These are phyloP conservation scores for Colletotrichum viniferum DNA, from an alignment of 2,329 filamentous ascomycete species.

Conservation along the genomic window DNA sequence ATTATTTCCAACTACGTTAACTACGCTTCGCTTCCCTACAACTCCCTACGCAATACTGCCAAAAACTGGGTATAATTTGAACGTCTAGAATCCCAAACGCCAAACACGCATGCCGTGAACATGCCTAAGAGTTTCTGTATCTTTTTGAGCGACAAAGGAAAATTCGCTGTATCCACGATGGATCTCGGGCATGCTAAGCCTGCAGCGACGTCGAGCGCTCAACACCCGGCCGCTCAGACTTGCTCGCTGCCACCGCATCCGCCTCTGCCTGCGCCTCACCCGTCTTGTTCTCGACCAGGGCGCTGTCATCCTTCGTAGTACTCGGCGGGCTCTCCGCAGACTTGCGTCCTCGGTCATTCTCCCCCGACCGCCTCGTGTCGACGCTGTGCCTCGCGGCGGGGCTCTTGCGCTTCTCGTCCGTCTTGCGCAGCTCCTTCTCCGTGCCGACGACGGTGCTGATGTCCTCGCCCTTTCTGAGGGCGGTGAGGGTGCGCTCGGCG, in stretches of 20 bases:
- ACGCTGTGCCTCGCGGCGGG: constrained; percentile 4
- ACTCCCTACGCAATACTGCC: neutral
- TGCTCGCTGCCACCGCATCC: neutral
- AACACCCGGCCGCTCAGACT: neutral
- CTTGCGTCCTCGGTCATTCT: neutral
- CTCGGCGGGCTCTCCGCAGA: neutral
- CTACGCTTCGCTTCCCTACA: neutral
- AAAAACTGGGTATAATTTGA: constrained; percentile 7
- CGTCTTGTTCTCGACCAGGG: constrained; percentile 1
- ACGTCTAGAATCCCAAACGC: neutral
- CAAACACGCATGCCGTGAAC: neutral
- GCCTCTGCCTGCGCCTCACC: constrained; percentile 1
- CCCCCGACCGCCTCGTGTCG: neutral
- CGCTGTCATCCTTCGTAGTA: neutral
- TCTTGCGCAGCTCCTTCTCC: constrained; percentile 25
- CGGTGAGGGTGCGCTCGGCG: constrained; percentile 49
- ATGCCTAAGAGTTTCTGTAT: neutral
- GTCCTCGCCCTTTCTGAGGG: constrained; percentile 47
- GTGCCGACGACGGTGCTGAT: constrained; percentile 36
- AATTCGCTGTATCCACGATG: neutral
- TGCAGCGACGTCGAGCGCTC: constrained; percentile 2
- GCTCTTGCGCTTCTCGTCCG: constrained; percentile 22
- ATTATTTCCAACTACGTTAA: neutral
- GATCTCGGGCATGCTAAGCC: neutral
- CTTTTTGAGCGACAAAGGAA: neutral